Conservation (phyloP, 306 rosid genomes). For the Gynostemma pentaphyllum region DNA sequence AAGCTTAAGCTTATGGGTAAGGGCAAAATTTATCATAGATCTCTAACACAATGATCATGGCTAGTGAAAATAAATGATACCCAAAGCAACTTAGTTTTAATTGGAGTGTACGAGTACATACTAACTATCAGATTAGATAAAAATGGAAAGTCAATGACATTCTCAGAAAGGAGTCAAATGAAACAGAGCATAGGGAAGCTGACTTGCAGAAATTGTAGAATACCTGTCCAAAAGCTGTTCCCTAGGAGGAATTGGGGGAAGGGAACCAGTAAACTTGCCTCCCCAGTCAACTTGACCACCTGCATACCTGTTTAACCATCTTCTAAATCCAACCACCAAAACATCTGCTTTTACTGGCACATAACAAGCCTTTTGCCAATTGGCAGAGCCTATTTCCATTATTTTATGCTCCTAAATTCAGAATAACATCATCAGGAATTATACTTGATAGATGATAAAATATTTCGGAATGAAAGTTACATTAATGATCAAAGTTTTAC, state of each 20-base stretch:
- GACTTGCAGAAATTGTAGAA: neutral
- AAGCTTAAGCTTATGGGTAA: too few relatives aligned
- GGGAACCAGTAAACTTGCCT: constrained; percentile 58
- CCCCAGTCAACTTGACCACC: constrained; percentile 82
- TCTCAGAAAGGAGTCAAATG: too few relatives aligned
- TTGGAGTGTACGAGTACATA: too few relatives aligned
- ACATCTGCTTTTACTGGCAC: constrained; percentile 86
- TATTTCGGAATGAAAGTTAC: neutral
- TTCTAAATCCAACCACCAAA: constrained; percentile 66
- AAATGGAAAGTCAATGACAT: too few relatives aligned
- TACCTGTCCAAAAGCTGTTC: constrained; percentile 88
- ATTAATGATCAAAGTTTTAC: too few relatives aligned
- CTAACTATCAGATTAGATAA: too few relatives aligned
- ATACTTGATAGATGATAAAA: neutral
- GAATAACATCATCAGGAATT: neutral
- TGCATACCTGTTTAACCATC: constrained; percentile 71
- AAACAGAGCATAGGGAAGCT: neutral
- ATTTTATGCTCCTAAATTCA: constrained; percentile 48
- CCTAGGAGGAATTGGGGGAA: constrained; percentile 74
- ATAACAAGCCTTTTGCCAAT: constrained; percentile 82
- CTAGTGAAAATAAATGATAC: too few relatives aligned
- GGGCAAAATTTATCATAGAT: too few relatives aligned
- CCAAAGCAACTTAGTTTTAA: too few relatives aligned
- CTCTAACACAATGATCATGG: too few relatives aligned
- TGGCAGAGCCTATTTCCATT: constrained; percentile 36